Evolutionary conservation across 148 eudicot genomes (phyloP).

Genomic region (Vaccinium corymbosum): DNA sequence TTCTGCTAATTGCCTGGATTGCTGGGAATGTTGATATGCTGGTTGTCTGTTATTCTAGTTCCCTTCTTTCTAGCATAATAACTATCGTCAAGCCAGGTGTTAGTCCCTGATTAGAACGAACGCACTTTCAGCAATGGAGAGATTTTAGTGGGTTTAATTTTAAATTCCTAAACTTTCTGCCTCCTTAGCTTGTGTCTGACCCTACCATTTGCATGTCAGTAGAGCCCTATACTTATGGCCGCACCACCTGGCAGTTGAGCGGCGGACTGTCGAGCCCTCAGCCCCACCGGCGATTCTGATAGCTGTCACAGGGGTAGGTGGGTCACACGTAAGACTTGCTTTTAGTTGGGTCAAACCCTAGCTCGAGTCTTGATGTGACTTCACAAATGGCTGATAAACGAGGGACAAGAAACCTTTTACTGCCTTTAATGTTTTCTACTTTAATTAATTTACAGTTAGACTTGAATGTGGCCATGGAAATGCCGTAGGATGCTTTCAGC

Average conservation of each 20-base stretch:
- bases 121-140: slow-evolving; percentile 28
- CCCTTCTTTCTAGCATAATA: slow-evolving; percentile 35
- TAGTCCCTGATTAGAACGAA: slow-evolving; percentile 21
- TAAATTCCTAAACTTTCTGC: not conserved
- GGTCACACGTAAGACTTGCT: not conserved
- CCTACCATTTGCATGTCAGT: not conserved
- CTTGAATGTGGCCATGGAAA: not conserved
- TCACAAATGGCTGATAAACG: not conserved
- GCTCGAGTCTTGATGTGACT: not conserved
- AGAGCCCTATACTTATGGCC: not conserved
- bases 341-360: not conserved
- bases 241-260: slow-evolving; percentile 10
- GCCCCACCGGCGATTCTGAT: not conserved
- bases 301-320: not conserved
- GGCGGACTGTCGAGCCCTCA: not conserved
- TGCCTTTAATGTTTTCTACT: not conserved
- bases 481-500: not conserved
- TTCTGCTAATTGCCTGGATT: slow-evolving; percentile 29
- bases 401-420: not conserved
- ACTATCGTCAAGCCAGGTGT: slow-evolving; percentile 42
- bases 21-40: slow-evolving; percentile 40
- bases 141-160: slow-evolving; percentile 1
- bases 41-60: slow-evolving; percentile 28
- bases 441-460: not conserved
- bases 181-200: not conserved